Evolutionary conservation across 2,329 filamentous ascomycete genomes (phyloP).

Genomic region (Colletotrichum karsti): DNA sequence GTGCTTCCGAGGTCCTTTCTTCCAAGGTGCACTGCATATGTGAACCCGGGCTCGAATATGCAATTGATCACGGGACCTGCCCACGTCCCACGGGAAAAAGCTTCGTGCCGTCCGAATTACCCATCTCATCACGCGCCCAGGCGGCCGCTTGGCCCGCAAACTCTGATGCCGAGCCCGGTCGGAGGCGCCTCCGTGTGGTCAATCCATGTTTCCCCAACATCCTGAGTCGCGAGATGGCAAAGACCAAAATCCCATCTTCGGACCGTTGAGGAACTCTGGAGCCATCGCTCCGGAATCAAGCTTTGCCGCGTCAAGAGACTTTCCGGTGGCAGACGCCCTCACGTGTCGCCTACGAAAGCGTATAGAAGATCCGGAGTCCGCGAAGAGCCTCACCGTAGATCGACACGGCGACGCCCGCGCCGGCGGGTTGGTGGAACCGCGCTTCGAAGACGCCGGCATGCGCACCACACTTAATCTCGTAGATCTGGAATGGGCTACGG

Average conservation of each 20-base stretch:
- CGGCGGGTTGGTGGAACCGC: background rate
- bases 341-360: background rate
- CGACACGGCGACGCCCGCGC: constrained; percentile 14
- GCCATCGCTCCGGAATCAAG: background rate
- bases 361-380: background rate
- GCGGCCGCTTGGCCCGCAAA: background rate
- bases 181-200: background rate
- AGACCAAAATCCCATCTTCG: constrained; percentile 7
- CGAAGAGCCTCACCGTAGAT: constrained; percentile 19
- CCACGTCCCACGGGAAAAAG: background rate
- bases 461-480: constrained; percentile 17
- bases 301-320: background rate
- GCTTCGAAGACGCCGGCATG: constrained; percentile 6
- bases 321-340: constrained; percentile 1
- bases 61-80: background rate
- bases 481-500: constrained; percentile 2
- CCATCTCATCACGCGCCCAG: background rate
- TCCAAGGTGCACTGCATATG: background rate
- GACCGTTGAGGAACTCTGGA: constrained; percentile 21
- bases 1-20: background rate
- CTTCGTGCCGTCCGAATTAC: background rate
- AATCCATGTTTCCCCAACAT: background rate
- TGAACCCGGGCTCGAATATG: background rate
- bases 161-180: background rate
- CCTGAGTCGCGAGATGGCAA: background rate